Evolutionary conservation across 805 yeast species (phyloP), one percentile per base, ranked within the genome.

Genomic region (Cyberlindnera misumaiensis): DNA sequence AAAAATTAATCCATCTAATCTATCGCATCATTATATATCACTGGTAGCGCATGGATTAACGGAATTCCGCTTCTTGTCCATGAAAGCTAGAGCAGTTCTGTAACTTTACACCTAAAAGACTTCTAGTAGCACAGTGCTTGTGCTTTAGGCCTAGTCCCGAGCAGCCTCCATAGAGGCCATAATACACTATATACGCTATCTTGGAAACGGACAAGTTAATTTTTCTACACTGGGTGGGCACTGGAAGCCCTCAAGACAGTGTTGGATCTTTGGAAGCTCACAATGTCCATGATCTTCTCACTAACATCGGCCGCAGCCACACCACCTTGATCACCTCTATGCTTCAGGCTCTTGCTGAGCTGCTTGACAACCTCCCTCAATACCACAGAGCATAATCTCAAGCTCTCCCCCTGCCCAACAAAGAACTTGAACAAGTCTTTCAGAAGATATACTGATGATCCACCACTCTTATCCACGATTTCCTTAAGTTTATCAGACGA

Each of bases 381-480:
- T 6, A 65, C 55, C 26, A 56, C 40, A 4, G 60, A 43, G 27
- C 65, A 55, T 15, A 68, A 47, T 36, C 53, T 64, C 41, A 64
- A 45, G 28, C 65, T 61, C 39, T 62, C 68, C 8, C 75, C 74
- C 34, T 65, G 67, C 1, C 51, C 44, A 17, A 59, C 58, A 42
- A 71, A 75, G 38, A 65, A 63, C 24, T 58, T 63, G 44, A 71
- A 60, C 28, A 76, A 48, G 18, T 62, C 63, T 42, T 68, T 72
- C 29, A 65, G 37, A 12, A 76, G 40, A 1, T 36, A 39, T 1
- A 62, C 44, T 4, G 69, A 62, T 4, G 63, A 66, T 0, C 70
- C 67, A 0, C 65, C 54, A 6, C 73, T 48, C 5, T 47, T 47
- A 2, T 62, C 58, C 1, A 73, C 55, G 4, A 75, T 65, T 11